Percentiles rank a stretch among this genome's conserved stretches.
These are phyloP conservation scores for Solanum rostratum DNA, from an alignment of 257 asterid genomes.

Conservation along the genomic window DNA sequence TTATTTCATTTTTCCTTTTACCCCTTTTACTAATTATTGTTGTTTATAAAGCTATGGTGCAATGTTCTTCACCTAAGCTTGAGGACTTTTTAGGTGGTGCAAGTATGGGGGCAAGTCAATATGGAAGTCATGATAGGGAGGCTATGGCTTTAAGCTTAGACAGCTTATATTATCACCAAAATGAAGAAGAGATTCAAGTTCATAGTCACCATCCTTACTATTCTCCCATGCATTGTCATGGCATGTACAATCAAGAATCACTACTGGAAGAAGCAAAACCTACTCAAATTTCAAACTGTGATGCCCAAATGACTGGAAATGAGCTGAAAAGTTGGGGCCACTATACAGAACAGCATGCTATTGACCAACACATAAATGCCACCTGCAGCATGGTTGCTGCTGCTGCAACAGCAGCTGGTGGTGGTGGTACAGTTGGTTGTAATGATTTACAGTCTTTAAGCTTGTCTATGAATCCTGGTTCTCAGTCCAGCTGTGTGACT, in stretches of 20 bases:
- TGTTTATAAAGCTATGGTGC: conserved; percentile 19
- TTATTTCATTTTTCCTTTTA: background rate
- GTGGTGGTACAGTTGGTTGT: conserved; percentile 17
- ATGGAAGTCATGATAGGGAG: conserved; percentile 25
- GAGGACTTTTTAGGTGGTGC: conserved; percentile 75
- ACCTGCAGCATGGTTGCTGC: background rate
- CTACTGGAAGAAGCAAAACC: conserved; percentile 7
- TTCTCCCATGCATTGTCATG: conserved; percentile 24
- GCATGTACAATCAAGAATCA: conserved; percentile 23
- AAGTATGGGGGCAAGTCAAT: conserved; percentile 34
- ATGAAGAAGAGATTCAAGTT: conserved; percentile 10
- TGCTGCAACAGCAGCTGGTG: background rate
- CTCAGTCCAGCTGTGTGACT: conserved; percentile 71
- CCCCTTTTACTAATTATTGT: background rate
- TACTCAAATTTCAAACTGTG: conserved; percentile 4
- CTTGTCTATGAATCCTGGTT: conserved; percentile 79
- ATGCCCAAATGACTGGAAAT: conserved; percentile 23
- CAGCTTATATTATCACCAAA: conserved; percentile 37
- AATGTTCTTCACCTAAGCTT: conserved; percentile 50
- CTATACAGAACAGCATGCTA: conserved; percentile 19
- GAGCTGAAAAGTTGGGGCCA: conserved; percentile 43
- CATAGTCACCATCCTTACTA: conserved; percentile 25
- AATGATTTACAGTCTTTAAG: conserved; percentile 43
- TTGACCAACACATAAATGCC: conserved; percentile 19
- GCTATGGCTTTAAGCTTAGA: conserved; percentile 43